Percentiles rank a stretch among this genome's conserved stretches.
Conservation (phyloP, 2,329 filamentous ascomycete species). For the Aspergillus flavus region DNA sequence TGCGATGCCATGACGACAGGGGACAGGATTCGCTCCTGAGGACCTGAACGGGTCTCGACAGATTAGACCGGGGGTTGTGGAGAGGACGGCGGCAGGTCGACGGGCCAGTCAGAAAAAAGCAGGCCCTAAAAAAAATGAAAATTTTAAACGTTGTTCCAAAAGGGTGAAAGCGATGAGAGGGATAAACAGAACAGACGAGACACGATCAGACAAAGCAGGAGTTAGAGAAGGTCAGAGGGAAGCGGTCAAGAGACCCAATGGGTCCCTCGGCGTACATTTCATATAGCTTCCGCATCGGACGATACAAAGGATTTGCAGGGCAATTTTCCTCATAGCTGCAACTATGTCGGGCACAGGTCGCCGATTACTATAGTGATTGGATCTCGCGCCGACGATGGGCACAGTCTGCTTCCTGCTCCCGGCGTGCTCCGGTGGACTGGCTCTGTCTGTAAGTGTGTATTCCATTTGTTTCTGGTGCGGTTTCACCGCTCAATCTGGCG, state of each 20-base stretch:
- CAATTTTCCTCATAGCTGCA: constrained; percentile 16
- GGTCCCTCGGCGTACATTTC: constrained; percentile 19
- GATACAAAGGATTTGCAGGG: constrained; percentile 13
- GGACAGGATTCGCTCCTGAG: constrained; percentile 20
- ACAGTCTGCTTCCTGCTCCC: constrained; percentile 21
- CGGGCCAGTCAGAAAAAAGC: constrained; percentile 20
- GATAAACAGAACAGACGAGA: constrained; percentile 9
- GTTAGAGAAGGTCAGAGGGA: constrained; percentile 4
- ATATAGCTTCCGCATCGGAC: constrained; percentile 21
- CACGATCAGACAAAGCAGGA: constrained; percentile 2
- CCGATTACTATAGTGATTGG: constrained; percentile 10
- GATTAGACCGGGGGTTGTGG: constrained; percentile 19
- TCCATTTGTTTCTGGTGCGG: constrained; percentile 20
- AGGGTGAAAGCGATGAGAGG: constrained; percentile 18
- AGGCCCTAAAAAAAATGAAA: constrained; percentile 9
- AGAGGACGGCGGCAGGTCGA: constrained; percentile 22
- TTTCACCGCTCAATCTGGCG: constrained; percentile 30
- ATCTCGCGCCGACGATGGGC: background rate
- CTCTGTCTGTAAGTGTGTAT: constrained; percentile 15
- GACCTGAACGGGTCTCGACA: constrained; percentile 21
- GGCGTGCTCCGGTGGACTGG: constrained; percentile 29
- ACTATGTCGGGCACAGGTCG: constrained; percentile 17
- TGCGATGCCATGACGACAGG: constrained; percentile 27
- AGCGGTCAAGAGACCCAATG: constrained; percentile 24
- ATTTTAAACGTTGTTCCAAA: constrained; percentile 10